Evolutionary conservation across 2,329 filamentous ascomycete genomes (phyloP), one percentile per base, ranked within the genome.

Genomic region (Sclerotinia spermophila): DNA sequence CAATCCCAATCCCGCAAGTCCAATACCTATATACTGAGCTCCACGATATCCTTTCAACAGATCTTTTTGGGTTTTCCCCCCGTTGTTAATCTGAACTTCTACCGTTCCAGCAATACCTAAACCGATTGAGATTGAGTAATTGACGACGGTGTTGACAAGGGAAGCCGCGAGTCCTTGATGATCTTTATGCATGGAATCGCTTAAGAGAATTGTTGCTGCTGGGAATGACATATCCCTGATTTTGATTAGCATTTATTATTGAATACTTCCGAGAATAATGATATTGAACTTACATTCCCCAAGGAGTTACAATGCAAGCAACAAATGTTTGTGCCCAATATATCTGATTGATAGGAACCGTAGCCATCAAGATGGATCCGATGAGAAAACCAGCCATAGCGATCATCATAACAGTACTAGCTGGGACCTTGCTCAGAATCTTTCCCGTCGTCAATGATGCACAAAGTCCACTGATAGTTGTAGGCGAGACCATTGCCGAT

Each of bases 301-400:
- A 77, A 3, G 82, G 80, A 79, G 86, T 87, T 60, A 91, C 76
- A 4, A 90, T 35, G 6, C 87, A 81, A 4, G 83, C 83, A 15
- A 89, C 82, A 76, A 92, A 92, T 0, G 85, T 82, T 72, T 90
- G 86, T 27, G 81, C 82, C 90, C 90, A 92, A 79, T 91, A 92
- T 0, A 81, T 84, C 45, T 78, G 76, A 4, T 70, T 30, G 6
- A 76, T 68, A 1, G 77, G 77, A 11, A 62, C 62, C 0, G 75
- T 76, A 13, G 74, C 74, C 6, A 77, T 61, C 24, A 78, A 67
- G 5, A 77, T 72, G 19, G 76, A 79, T 7, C 83, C 83, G 11
- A 80, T 71, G 13, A 80, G 79, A 75, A 85, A 85, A 0, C 81
- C 80, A 33, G 71, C 35, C 73, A 78, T 72, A 27, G 76, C 68